phyloP scores from a whole-genome alignment of 495 filamentous ascomycete genomes.

The Filosporella fistucella region DNA sequence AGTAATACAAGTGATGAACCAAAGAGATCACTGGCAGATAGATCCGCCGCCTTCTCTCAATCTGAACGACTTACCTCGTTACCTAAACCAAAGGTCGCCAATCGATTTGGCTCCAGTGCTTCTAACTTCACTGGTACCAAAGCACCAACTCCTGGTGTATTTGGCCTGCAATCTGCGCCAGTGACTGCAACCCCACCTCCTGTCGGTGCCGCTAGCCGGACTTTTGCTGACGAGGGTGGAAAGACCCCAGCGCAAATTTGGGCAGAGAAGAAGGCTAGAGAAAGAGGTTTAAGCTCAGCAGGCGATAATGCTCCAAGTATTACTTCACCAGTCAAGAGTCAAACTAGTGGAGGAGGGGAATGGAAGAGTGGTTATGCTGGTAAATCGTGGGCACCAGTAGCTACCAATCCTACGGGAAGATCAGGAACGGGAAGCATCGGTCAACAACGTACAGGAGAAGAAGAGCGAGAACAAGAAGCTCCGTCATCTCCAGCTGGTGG shows the following conservation, averaged over 20 bases:
- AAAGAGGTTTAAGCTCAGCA: constrained; percentile 52
- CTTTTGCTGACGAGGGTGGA: constrained; percentile 89
- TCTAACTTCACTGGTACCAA: constrained; percentile 79
- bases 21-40: constrained; percentile 60
- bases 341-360: constrained; percentile 64
- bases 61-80: constrained; percentile 81
- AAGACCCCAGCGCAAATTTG: constrained; percentile 96
- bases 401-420: constrained; percentile 64
- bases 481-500: constrained; percentile 51
- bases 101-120: constrained; percentile 70
- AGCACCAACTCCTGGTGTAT: constrained; percentile 68
- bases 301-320: constrained; percentile 32
- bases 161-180: constrained; percentile 51
- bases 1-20: constrained; percentile 38
- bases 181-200: constrained; percentile 45
- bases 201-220: constrained; percentile 78
- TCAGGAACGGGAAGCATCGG: constrained; percentile 51
- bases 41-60: constrained; percentile 55
- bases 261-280: constrained; percentile 91
- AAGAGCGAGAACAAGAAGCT: constrained; percentile 38
- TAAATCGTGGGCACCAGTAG: constrained; percentile 82
- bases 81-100: constrained; percentile 91
- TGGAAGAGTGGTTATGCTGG: constrained; percentile 90
- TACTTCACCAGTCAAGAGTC: constrained; percentile 52
- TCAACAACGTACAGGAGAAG: constrained; percentile 54